phyloP scores from a whole-genome alignment of 2,329 filamentous ascomycete species.

The Claviceps fusiformis region DNA sequence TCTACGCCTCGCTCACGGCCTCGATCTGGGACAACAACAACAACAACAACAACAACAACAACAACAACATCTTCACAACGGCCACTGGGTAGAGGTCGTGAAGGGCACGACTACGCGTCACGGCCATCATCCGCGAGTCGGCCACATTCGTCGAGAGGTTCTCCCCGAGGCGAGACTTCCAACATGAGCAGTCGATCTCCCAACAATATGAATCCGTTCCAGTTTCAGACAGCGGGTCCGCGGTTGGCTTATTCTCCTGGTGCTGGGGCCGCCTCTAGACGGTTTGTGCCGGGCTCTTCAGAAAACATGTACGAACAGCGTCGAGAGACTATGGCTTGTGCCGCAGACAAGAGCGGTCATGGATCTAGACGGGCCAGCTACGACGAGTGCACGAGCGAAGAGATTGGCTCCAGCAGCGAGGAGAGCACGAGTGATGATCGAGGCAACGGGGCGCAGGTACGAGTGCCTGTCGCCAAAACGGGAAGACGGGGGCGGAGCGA shows the following conservation, averaged over 20 bases:
- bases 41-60: too few species aligned
- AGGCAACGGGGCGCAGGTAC: constrained; percentile 21
- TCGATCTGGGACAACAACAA: constrained; percentile 27
- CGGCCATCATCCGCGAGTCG: constrained; percentile 8
- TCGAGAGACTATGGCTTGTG: constrained; percentile 13
- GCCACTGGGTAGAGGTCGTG: constrained; percentile 18
- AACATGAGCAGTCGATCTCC: constrained; percentile 14
- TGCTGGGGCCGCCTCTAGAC: constrained; percentile 21
- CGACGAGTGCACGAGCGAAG: constrained; percentile 22
- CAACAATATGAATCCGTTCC: constrained; percentile 32
- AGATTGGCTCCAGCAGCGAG: constrained; percentile 20
- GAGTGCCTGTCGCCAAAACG: constrained; percentile 9
- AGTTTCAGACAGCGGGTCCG: constrained; percentile 35
- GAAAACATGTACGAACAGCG: constrained; percentile 15
- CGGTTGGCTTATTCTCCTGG: constrained; percentile 22
- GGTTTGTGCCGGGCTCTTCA: constrained; percentile 22
- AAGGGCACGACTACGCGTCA: constrained; percentile 27
- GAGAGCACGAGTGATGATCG: constrained; percentile 25
- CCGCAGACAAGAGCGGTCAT: constrained; percentile 19
- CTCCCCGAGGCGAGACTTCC: constrained; percentile 19
- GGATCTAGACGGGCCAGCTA: constrained; percentile 17
- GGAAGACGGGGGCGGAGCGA: constrained; percentile 16
- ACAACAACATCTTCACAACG: too few species aligned
- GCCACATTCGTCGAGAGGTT: constrained; percentile 19
- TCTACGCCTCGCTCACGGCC: constrained; percentile 25